These are phyloP conservation scores for Oldenlandia corymbosa DNA, from an alignment of 257 asterid genomes.

Conservation along the genomic window DNA sequence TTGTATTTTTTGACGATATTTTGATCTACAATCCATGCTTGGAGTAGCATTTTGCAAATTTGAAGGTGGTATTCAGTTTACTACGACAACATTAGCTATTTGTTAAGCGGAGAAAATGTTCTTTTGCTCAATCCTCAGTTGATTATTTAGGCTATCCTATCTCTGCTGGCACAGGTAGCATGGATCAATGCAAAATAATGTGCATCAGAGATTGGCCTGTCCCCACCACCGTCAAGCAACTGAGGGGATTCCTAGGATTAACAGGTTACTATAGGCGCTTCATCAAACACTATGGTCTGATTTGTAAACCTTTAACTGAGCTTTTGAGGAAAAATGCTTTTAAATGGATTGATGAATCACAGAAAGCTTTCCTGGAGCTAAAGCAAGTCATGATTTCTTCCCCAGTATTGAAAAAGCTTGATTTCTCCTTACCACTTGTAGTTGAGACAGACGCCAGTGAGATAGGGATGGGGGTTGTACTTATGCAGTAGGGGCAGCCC, in stretches of 20 bases:
- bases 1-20: not conserved
- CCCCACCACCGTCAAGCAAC: not conserved
- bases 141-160: not conserved
- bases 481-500: too few species aligned
- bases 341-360: too few species aligned
- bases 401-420: too few species aligned
- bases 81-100: not conserved
- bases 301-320: not conserved
- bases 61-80: accelerated
- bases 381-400: too few species aligned
- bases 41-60: not conserved
- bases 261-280: not conserved
- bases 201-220: not conserved
- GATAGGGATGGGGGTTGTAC: too few species aligned
- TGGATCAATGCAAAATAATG: not conserved
- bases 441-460: too few species aligned
- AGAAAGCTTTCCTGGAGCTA: too few species aligned
- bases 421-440: too few species aligned
- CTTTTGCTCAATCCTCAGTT: not conserved
- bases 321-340: too few species aligned
- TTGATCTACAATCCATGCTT: not conserved
- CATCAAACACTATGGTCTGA: not conserved
- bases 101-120: not conserved
- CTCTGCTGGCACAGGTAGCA: too few species aligned
- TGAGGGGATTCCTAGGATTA: not conserved